Conservation (phyloP, 2,329 filamentous ascomycete genomes). For the Sclerotinia minor region DNA sequence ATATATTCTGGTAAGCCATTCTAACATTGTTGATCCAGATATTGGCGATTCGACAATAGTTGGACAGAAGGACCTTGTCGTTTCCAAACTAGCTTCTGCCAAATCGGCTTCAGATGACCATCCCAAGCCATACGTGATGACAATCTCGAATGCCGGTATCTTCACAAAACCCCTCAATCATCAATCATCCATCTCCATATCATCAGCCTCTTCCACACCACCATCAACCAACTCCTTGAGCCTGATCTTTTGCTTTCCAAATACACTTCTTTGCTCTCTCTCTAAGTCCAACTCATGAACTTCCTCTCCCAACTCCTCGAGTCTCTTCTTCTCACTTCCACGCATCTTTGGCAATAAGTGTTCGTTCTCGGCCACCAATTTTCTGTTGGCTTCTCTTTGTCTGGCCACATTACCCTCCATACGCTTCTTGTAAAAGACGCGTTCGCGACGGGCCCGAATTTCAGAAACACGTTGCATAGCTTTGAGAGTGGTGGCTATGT, state of each 20-base stretch:
- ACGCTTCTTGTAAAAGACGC: conserved; percentile 89
- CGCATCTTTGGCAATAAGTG: conserved; percentile 80
- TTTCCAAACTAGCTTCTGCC: conserved; percentile 11
- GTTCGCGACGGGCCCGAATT: conserved; percentile 79
- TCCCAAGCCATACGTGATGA: not conserved
- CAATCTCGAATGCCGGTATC: conserved; percentile 22
- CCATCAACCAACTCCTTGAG: conserved; percentile 40
- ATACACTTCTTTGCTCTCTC: conserved; percentile 42
- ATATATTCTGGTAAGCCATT: not conserved
- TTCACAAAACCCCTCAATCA: conserved; percentile 35
- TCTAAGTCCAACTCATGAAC: conserved; percentile 54
- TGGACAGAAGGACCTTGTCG: not conserved
- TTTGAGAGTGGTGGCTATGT: conserved; percentile 81
- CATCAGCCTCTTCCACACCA: conserved; percentile 48
- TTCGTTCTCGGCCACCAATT: conserved; percentile 87
- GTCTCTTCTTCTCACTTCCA: conserved; percentile 59
- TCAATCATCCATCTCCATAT: conserved; percentile 49
- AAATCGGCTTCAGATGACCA: conserved; percentile 9
- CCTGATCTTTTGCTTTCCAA: conserved; percentile 46
- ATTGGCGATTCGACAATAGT: not conserved
- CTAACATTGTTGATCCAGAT: not conserved
- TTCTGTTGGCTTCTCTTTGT: conserved; percentile 76
- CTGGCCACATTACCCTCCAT: conserved; percentile 88
- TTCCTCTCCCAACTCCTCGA: conserved; percentile 52
- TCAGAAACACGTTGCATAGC: conserved; percentile 90